Base-by-base conservation (phyloP, 768 basidiomycete genomes). In the Lactifluus pinguis region DNA sequence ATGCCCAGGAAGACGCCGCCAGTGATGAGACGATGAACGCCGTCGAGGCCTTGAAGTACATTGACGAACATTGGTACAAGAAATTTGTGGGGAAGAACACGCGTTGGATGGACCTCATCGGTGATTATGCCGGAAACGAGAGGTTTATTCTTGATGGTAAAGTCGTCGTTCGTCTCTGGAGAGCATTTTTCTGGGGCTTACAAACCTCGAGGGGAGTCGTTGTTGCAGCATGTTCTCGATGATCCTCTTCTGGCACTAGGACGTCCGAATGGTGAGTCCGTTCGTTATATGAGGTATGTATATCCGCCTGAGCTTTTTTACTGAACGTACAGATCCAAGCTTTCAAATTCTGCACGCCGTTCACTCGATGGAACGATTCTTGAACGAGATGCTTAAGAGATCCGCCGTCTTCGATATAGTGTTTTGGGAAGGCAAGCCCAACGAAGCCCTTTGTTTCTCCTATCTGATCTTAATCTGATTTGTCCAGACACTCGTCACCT, bases 101-200 rank as follows among this genome's bases (percentile, higher is more conserved):
- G 13, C 68, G 81, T 59, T 81, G 80, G 82, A 86, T 87, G 85
- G 86, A 87, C 69, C 74, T 87, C 9, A 71, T 87, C 32, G 84
- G 85, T 4, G 86, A 86, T 67, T 87, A 86, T 68, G 85, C 83
- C 21, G 86, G 86, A 1, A 77, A 68, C 39, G 86, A 88, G 67
- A 76, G 77, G 15, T 88, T 88, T 66, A 66, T 86, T 44, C 74
- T 88, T 59, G 84, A 87, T 69, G 85, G 85, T 82, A 68, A 41
- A 68, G 64, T 6, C 34, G 2, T 10, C 19, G 45, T 21, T 29
- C n/a, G 44, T 30, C 29, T 13, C 47, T 41, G 58, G 21, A 45
- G 32, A 25, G 29, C 32, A 4, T 9, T 44, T 19, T 19, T 17
- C 10, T 48, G 29, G n/a, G 42, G 2, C 6, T 41, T 51, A n/a